Evolutionary conservation across 345 rosid species (phyloP).

Genomic region (Ricinus communis): DNA sequence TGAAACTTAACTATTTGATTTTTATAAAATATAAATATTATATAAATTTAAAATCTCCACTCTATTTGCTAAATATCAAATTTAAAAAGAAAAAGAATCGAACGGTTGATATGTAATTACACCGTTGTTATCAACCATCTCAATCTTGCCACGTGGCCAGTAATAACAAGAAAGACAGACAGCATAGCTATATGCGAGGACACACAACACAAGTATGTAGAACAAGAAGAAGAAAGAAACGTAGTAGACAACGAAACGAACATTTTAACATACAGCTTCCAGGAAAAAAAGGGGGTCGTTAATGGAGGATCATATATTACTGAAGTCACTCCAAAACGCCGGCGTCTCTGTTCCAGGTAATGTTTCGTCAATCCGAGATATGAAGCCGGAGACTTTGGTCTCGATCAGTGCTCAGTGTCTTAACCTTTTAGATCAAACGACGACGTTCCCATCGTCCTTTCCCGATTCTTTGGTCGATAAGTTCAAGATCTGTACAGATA

Average conservation of each 20-base stretch:
- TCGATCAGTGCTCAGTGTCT: constrained; percentile 68
- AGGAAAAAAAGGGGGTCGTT: too few species aligned
- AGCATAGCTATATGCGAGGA: too few species aligned
- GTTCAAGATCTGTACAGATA: constrained; percentile 58
- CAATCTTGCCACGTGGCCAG: neutral
- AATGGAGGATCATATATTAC: constrained; percentile 42
- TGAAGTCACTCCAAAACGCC: constrained; percentile 40
- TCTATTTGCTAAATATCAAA: too few species aligned
- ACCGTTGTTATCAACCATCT: too few species aligned
- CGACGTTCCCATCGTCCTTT: constrained; percentile 33
- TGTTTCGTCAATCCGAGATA: constrained; percentile 38
- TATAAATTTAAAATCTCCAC: too few species aligned
- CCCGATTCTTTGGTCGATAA: constrained; percentile 55
- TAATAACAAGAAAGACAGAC: neutral
- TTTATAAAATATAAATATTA: too few species aligned
- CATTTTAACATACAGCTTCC: too few species aligned
- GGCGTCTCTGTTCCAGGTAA: constrained; percentile 55
- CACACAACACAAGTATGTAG: too few species aligned
- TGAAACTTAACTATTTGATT: too few species aligned
- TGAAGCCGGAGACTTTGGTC: constrained; percentile 43
- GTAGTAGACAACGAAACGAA: neutral
- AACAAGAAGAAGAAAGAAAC: neutral
- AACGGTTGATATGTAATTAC: too few species aligned
- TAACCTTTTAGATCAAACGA: constrained; percentile 43
- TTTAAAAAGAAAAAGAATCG: too few species aligned